These are phyloP conservation scores for Trichoderma asperelloides DNA, from an alignment of 495 filamentous ascomycete genomes.

Conservation along the genomic window DNA sequence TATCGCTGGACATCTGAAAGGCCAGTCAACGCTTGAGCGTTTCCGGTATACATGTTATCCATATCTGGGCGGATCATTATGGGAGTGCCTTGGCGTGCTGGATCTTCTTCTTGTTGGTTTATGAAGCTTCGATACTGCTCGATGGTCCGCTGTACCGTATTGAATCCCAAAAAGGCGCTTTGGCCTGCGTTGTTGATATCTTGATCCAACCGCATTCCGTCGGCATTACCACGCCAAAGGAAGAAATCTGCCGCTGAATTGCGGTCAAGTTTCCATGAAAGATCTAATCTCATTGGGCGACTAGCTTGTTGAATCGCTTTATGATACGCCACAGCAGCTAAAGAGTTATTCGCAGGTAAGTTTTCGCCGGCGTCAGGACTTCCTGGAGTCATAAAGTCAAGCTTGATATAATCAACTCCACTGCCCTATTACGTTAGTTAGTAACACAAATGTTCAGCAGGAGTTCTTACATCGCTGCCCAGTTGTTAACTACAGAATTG, in stretches of 20 bases:
- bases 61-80: neutral
- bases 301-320: conserved; percentile 2
- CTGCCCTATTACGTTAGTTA: neutral
- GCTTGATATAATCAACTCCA: neutral
- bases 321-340: neutral
- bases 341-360: neutral
- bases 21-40: neutral
- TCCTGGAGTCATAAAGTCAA: neutral
- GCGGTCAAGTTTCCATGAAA: neutral
- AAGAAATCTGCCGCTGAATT: neutral
- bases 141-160: neutral
- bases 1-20: neutral
- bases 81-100: neutral
- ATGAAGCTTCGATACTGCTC: conserved; percentile 4
- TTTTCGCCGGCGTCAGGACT: neutral
- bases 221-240: neutral
- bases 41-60: conserved; percentile 1
- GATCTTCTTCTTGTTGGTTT: neutral
- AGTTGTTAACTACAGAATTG: neutral
- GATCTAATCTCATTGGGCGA: neutral
- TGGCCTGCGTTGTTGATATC: neutral
- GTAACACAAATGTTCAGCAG: neutral
- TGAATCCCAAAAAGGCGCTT: conserved; percentile 1
- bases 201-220: neutral
- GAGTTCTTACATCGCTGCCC: neutral